Conservation (phyloP, 352 stramenopile species). For the Thraustotheca clavata region DNA sequence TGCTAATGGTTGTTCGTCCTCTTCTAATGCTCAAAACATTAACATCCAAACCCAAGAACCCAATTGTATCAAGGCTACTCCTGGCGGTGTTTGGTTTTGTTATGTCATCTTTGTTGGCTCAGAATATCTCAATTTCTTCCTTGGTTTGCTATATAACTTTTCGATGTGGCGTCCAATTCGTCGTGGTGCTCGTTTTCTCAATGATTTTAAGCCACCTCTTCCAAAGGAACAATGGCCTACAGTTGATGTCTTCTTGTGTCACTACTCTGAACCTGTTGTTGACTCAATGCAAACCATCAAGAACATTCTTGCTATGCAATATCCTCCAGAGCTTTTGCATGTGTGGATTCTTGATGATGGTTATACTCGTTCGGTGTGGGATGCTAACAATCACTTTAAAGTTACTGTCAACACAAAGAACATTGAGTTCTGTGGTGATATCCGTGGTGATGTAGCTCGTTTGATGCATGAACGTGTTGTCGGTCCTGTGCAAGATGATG, state of each 20-base stretch:
- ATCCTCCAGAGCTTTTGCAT: slow-evolving; percentile 77
- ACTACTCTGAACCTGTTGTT: slow-evolving; percentile 84
- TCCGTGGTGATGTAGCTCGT: slow-evolving; percentile 69
- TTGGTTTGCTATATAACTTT: slow-evolving; percentile 85
- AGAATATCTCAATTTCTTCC: slow-evolving; percentile 82
- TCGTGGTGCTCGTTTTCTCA: slow-evolving; percentile 79
- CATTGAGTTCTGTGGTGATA: slow-evolving; percentile 76
- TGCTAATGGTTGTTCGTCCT: slow-evolving; percentile 35
- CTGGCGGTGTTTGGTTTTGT: slow-evolving; percentile 65
- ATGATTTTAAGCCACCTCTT: slow-evolving; percentile 85
- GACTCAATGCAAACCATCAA: slow-evolving; percentile 80
- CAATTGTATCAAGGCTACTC: slow-evolving; percentile 71
- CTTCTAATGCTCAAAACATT: slow-evolving; percentile 57
- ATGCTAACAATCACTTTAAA: slow-evolving; percentile 87
- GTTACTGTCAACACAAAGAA: slow-evolving; percentile 86
- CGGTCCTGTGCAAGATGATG: slow-evolving; percentile 63
- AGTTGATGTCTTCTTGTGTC: slow-evolving; percentile 83
- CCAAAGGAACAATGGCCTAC: slow-evolving; percentile 84
- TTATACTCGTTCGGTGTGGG: slow-evolving; percentile 85
- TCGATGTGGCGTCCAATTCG: slow-evolving; percentile 86
- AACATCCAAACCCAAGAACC: slow-evolving; percentile 46
- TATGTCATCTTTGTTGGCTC: slow-evolving; percentile 81
- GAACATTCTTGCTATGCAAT: slow-evolving; percentile 82
- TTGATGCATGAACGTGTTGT: slow-evolving; percentile 85
- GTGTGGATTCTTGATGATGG: slow-evolving; percentile 86